Conservation (phyloP, 106 monocot species). For the Acorus calamus region DNA sequence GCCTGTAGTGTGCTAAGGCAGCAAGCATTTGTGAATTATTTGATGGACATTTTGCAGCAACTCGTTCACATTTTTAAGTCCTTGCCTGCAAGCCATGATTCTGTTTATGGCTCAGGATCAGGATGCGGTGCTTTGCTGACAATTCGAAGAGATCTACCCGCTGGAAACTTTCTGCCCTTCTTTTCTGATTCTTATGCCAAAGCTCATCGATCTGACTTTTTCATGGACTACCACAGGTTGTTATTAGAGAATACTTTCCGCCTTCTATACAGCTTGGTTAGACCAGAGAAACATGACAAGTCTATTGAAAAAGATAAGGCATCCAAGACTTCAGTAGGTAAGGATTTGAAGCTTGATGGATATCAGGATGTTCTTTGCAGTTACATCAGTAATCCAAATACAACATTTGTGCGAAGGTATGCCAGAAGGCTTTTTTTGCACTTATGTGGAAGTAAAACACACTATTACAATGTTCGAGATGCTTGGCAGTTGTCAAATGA, state of each 20-base stretch:
- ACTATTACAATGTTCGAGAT: conserved; percentile 93
- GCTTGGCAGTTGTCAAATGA: conserved; percentile 94
- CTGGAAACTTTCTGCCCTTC: conserved; percentile 92
- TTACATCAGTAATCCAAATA: conserved; percentile 87
- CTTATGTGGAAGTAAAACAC: conserved; percentile 91
- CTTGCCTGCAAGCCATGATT: conserved; percentile 35
- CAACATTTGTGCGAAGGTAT: conserved; percentile 81
- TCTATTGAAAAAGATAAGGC: conserved; percentile 70
- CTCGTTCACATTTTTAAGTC: conserved; percentile 77
- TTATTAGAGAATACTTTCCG: conserved; percentile 90
- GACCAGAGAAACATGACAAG: conserved; percentile 95
- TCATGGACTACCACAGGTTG: conserved; percentile 75
- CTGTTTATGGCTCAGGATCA: conserved; percentile 33
- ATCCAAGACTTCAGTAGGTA: conserved; percentile 33
- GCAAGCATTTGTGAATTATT: conserved; percentile 74
- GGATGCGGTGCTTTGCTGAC: conserved; percentile 84
- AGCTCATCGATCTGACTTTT: conserved; percentile 76
- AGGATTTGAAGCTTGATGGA: conserved; percentile 91
- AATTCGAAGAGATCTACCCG: conserved; percentile 75
- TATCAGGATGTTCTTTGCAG: conserved; percentile 92
- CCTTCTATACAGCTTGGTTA: conserved; percentile 79
- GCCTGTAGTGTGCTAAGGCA: conserved; percentile 81
- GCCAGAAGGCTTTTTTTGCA: conserved; percentile 97
- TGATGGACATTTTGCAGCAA: conserved; percentile 91
- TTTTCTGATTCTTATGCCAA: conserved; percentile 96